Conservation (phyloP, 164 flowering plant genomes). For the Pachysandra terminalis region DNA sequence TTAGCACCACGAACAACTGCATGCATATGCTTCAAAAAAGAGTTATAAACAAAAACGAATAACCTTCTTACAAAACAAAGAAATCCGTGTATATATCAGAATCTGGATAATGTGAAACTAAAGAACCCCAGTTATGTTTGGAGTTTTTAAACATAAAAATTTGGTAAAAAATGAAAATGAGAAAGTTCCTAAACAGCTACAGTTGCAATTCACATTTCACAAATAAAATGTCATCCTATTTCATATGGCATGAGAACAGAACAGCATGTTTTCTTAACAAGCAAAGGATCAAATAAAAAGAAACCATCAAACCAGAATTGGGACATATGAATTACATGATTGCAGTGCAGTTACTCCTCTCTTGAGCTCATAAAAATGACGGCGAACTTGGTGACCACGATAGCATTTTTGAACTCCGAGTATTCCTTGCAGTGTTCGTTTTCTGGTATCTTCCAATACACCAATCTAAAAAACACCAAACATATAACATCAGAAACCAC, state of each 20-base stretch:
- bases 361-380: slow-evolving; percentile 42
- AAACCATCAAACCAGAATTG: background rate
- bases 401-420: slow-evolving; percentile 62
- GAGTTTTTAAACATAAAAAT: background rate
- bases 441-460: slow-evolving; percentile 59
- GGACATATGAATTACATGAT: slow-evolving; percentile 57
- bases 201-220: background rate
- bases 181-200: background rate
- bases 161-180: too few species aligned
- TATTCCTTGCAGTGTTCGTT: slow-evolving; percentile 50
- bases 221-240: background rate
- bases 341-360: slow-evolving; percentile 50
- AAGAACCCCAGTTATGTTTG: background rate
- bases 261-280: background rate
- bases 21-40: slow-evolving; percentile 4
- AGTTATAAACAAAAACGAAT: too few species aligned
- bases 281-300: background rate
- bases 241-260: background rate
- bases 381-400: slow-evolving; percentile 61
- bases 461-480: slow-evolving; percentile 48
- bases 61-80: background rate
- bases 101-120: background rate
- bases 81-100: background rate
- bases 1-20: slow-evolving; percentile 78
- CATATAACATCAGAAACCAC: slow-evolving; percentile 4